phyloP scores from a whole-genome alignment of 2,329 filamentous ascomycete genomes.

The Alternaria triticina region DNA sequence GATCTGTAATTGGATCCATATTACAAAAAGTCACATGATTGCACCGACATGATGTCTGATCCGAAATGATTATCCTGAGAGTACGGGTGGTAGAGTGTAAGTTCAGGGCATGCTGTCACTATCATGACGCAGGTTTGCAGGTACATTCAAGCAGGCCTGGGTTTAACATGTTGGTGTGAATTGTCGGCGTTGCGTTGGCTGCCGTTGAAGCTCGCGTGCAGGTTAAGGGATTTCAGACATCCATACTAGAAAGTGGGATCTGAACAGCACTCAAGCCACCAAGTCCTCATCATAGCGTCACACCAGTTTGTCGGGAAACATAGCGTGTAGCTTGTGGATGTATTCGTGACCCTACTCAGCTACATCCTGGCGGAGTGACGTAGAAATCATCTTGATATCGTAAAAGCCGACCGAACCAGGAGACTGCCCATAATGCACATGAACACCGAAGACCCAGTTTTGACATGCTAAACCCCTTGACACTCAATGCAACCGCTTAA shows the following conservation, averaged over 20 bases:
- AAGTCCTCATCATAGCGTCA: background rate
- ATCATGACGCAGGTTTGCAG: background rate
- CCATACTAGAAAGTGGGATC: conserved; percentile 2
- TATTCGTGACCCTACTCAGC: conserved; percentile 46
- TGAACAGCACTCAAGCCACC: background rate
- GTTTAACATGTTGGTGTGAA: background rate
- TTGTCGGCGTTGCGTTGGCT: background rate
- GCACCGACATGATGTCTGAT: background rate
- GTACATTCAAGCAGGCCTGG: background rate
- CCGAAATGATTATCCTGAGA: background rate
- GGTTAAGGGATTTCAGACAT: background rate
- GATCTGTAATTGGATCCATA: too few relatives aligned
- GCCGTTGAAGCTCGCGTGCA: background rate
- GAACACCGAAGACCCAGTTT: conserved; percentile 51
- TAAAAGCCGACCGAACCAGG: conserved; percentile 47
- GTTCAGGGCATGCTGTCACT: background rate
- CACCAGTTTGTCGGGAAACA: background rate
- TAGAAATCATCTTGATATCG: conserved; percentile 48
- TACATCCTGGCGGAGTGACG: conserved; percentile 42
- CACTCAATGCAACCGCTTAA: conserved; percentile 41
- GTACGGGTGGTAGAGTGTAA: background rate
- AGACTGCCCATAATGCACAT: conserved; percentile 51
- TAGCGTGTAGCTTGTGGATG: conserved; percentile 37
- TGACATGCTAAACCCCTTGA: conserved; percentile 40
- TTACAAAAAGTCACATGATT: too few relatives aligned